phyloP scores from a whole-genome alignment of 345 rosid genomes.

The Corymbia maculata region DNA sequence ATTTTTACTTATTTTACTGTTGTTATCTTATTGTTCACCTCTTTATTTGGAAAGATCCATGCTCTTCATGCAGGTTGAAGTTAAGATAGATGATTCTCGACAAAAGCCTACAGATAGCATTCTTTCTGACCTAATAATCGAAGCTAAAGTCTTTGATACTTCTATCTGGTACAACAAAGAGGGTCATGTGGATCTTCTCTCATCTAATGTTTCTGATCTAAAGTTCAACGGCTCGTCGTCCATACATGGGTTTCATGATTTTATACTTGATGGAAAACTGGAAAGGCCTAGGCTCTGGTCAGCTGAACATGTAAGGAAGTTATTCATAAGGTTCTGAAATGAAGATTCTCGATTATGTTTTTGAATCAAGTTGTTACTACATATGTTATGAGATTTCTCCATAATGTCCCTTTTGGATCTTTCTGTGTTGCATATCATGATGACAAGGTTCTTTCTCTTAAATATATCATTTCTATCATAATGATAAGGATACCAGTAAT shows the following conservation, averaged over 20 bases:
- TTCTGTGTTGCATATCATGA: background rate
- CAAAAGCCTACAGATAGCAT: slow-evolving; percentile 40
- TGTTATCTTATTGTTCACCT: background rate
- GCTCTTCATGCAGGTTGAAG: slow-evolving; percentile 63
- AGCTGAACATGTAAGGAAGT: slow-evolving; percentile 73
- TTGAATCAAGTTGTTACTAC: background rate
- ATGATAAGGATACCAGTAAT: background rate
- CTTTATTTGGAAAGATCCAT: background rate
- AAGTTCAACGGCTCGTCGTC: slow-evolving; percentile 32
- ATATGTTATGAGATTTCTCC: background rate
- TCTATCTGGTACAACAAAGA: slow-evolving; percentile 45
- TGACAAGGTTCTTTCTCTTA: background rate
- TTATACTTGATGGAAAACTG: slow-evolving; percentile 62
- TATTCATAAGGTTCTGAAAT: background rate
- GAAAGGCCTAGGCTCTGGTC: slow-evolving; percentile 91
- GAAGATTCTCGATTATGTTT: background rate
- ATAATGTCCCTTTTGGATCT: background rate
- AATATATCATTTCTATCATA: background rate
- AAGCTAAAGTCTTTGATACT: slow-evolving; percentile 72
- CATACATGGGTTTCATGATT: slow-evolving; percentile 60
- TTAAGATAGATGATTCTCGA: slow-evolving; percentile 54
- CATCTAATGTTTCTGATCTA: slow-evolving; percentile 56
- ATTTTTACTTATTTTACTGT: background rate
- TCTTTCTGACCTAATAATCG: slow-evolving; percentile 48
- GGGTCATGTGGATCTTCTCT: slow-evolving; percentile 32